Conservation (phyloP, 345 rosid species). For the Cardamine resedifolia region DNA sequence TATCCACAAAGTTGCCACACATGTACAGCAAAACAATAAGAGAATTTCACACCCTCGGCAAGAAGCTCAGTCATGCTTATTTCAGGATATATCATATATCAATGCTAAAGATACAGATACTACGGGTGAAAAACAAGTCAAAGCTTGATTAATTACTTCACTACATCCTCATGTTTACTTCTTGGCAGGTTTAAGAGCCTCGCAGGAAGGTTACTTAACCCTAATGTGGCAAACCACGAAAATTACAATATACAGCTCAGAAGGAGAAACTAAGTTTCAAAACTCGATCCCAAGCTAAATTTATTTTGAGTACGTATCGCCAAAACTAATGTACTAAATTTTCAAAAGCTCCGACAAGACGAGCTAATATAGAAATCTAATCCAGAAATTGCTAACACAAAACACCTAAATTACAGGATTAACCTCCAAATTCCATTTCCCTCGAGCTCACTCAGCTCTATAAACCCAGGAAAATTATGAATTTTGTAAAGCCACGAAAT, state of each 20-base stretch:
- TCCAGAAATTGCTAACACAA: conserved; percentile 6
- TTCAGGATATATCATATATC: not conserved
- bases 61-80: not conserved
- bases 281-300: not conserved
- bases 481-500: not conserved
- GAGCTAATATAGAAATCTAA: not conserved
- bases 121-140: not conserved
- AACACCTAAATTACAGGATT: not conserved
- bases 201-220: conserved; percentile 2
- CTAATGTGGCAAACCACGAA: not conserved
- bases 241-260: not conserved
- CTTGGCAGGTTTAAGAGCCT: conserved; percentile 15
- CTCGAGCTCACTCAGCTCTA: conserved; percentile 10
- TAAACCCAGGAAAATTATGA: not conserved
- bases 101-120: conserved; percentile 6
- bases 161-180: not conserved
- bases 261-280: conserved; percentile 1
- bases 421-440: conserved; percentile 13
- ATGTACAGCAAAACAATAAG: not conserved
- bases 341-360: not conserved
- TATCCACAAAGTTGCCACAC: conserved; percentile 10
- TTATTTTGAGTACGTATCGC: not conserved
- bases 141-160: not conserved
- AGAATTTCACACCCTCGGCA: not conserved
- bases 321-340: not conserved